A percentile compares a stretch with the other conserved stretches of the same genome.
These are phyloP conservation scores for Flaveria ramosissima DNA, from an alignment of 129 eudicot species.

Conservation along the genomic window DNA sequence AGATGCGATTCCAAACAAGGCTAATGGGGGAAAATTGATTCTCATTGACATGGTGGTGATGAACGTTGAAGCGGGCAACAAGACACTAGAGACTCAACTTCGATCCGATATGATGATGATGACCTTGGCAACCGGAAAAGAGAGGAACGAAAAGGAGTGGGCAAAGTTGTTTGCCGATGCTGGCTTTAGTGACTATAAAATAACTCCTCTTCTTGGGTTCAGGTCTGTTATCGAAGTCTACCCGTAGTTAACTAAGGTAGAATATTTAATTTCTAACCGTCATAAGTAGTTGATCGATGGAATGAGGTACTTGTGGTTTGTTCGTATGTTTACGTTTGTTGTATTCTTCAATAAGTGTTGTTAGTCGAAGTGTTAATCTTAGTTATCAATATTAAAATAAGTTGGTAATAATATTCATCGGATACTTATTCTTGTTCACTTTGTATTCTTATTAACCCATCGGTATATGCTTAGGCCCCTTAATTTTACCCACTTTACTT, in stretches of 20 bases:
- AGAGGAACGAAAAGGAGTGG: slow-evolving; percentile 6
- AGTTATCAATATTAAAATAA: too few species aligned
- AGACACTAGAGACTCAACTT: slow-evolving; percentile 6
- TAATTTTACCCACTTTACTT: too few species aligned
- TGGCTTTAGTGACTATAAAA: neutral
- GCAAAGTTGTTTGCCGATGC: slow-evolving; percentile 3
- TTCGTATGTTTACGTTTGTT: too few species aligned
- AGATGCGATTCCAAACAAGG: slow-evolving; percentile 13
- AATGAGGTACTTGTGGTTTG: neutral
- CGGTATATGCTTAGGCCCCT: too few species aligned
- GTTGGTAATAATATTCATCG: too few species aligned
- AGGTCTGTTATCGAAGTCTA: slow-evolving; percentile 9
- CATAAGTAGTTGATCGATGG: neutral
- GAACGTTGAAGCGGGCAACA: neutral
- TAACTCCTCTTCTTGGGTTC: neutral
- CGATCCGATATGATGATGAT: neutral
- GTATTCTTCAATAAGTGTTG: too few species aligned
- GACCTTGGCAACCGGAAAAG: neutral
- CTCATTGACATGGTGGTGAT: slow-evolving; percentile 9
- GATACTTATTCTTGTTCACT: too few species aligned
- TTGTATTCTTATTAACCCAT: too few species aligned
- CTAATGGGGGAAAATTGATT: neutral
- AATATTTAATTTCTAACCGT: neutral
- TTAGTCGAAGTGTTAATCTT: too few species aligned
- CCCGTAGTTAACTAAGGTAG: neutral